Percentiles rank a stretch among this genome's conserved stretches.
These are phyloP conservation scores for Blumeria hordei DNA, from an alignment of 2,329 filamentous ascomycete genomes.

Conservation along the genomic window DNA sequence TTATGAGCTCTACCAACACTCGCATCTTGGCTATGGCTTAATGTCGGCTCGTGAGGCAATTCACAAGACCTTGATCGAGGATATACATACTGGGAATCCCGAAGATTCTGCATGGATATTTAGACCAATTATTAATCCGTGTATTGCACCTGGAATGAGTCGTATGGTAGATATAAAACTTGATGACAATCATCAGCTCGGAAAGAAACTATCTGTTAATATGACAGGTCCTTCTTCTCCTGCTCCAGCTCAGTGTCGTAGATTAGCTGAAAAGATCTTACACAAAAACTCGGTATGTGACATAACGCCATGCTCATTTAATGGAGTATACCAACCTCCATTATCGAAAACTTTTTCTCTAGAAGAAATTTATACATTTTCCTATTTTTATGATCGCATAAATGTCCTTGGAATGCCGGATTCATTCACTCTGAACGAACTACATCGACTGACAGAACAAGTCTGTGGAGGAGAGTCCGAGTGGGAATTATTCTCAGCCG, in stretches of 20 bases:
- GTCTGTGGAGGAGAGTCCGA: slow-evolving; percentile 57
- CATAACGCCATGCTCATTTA: slow-evolving; percentile 89
- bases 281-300: slow-evolving; percentile 65
- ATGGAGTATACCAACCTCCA: slow-evolving; percentile 83
- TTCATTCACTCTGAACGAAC: slow-evolving; percentile 74
- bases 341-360: slow-evolving; percentile 75
- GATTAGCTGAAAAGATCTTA: slow-evolving; percentile 71
- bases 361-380: slow-evolving; percentile 91
- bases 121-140: slow-evolving; percentile 56
- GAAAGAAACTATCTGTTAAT: slow-evolving; percentile 41
- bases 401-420: slow-evolving; percentile 94
- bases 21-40: slow-evolving; percentile 84
- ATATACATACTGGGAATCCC: slow-evolving; percentile 39
- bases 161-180: slow-evolving; percentile 52
- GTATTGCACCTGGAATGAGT: slow-evolving; percentile 58
- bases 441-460: slow-evolving; percentile 60
- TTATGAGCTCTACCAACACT: slow-evolving; percentile 93
- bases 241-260: slow-evolving; percentile 68
- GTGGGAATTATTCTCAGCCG: slow-evolving; percentile 60
- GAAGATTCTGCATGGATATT: slow-evolving; percentile 41
- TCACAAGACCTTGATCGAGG: slow-evolving; percentile 50
- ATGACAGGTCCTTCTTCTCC: slow-evolving; percentile 65
- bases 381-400: slow-evolving; percentile 93
- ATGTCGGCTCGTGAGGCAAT: slow-evolving; percentile 85
- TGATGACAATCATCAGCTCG: slow-evolving; percentile 38